These are phyloP conservation scores for Sphaerostilbella broomeana DNA, from an alignment of 2,329 filamentous ascomycete genomes.

Conservation along the genomic window DNA sequence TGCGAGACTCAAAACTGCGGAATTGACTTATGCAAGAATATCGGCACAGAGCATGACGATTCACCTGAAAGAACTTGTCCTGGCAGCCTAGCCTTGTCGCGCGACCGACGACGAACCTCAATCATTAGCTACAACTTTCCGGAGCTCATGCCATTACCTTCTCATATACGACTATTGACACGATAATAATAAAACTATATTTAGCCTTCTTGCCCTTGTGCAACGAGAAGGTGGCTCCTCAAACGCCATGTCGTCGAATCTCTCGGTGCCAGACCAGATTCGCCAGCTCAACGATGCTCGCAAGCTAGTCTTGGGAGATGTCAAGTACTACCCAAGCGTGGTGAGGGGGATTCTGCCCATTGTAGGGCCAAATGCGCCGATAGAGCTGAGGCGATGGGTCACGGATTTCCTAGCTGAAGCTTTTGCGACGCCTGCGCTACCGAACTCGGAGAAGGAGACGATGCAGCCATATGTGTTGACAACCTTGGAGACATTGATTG, in stretches of 20 bases:
- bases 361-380: conserved; percentile 63
- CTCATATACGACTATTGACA: background rate
- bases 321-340: conserved; percentile 84
- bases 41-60: conserved; percentile 25
- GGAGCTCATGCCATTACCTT: conserved; percentile 7
- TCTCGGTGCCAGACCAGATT: conserved; percentile 67
- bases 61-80: conserved; percentile 16
- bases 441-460: conserved; percentile 71
- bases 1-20: background rate
- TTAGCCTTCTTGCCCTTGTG: conserved; percentile 3
- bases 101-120: conserved; percentile 20
- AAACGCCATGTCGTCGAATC: conserved; percentile 49
- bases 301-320: conserved; percentile 79
- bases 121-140: conserved; percentile 10
- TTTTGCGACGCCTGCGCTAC: conserved; percentile 83
- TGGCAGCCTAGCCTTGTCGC: conserved; percentile 26
- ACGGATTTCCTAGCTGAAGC: conserved; percentile 93
- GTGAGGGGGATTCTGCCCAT: conserved; percentile 91
- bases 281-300: conserved; percentile 85
- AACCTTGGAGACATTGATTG: conserved; percentile 63
- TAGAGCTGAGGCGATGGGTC: conserved; percentile 91
- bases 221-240: conserved; percentile 2
- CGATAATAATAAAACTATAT: too few relatives aligned
- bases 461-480: conserved; percentile 72
- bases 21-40: conserved; percentile 11